These are phyloP conservation scores for Ascochyta lentis DNA, from an alignment of 2,329 filamentous ascomycete species.

Conservation along the genomic window DNA sequence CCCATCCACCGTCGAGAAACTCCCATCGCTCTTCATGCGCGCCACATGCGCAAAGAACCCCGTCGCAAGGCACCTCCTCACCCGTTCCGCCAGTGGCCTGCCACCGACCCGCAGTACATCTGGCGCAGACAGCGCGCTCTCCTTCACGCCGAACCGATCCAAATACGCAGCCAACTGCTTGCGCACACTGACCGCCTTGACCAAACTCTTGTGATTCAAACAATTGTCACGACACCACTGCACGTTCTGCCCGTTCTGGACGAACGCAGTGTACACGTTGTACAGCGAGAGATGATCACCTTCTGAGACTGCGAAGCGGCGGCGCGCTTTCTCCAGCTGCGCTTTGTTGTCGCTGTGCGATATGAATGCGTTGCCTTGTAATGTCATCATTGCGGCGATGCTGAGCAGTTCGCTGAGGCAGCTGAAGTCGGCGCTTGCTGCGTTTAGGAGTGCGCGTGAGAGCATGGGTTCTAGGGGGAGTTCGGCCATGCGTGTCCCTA, in stretches of 20 bases:
- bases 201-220: slow-evolving; percentile 85
- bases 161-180: slow-evolving; percentile 86
- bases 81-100: slow-evolving; percentile 69
- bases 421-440: slow-evolving; percentile 66
- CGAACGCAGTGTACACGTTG: slow-evolving; percentile 91
- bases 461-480: slow-evolving; percentile 95
- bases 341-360: slow-evolving; percentile 79
- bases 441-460: slow-evolving; percentile 82
- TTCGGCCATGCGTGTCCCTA: slow-evolving; percentile 93
- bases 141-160: slow-evolving; percentile 78
- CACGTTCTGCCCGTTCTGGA: slow-evolving; percentile 78
- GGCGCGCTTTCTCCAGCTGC: slow-evolving; percentile 72
- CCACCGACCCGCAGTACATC: slow-evolving; percentile 51
- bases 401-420: slow-evolving; percentile 87
- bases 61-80: slow-evolving; percentile 82
- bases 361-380: slow-evolving; percentile 84
- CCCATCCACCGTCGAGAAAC: slow-evolving; percentile 83
- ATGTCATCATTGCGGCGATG: slow-evolving; percentile 91
- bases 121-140: slow-evolving; percentile 54
- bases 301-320: slow-evolving; percentile 89
- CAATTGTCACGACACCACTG: slow-evolving; percentile 88
- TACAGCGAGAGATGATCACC: slow-evolving; percentile 92
- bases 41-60: slow-evolving; percentile 95
- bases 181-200: slow-evolving; percentile 82
- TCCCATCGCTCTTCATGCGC: slow-evolving; percentile 91